Base-by-base conservation (phyloP, 345 rosid species). In the Dipteronia sinensis region DNA sequence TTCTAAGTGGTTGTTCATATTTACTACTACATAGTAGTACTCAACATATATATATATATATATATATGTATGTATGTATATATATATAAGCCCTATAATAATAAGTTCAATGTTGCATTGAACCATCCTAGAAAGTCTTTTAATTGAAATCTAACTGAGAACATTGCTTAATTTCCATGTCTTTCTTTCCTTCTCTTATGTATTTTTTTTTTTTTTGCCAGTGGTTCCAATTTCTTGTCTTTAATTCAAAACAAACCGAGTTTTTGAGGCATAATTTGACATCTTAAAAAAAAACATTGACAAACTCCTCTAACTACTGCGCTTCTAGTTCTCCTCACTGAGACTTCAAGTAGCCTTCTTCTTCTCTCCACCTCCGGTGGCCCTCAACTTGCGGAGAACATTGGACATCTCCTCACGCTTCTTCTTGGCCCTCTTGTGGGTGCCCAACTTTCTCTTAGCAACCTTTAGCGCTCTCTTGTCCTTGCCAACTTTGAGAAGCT, bases 361-460 rank as follows among this genome's bases (percentile, higher is more conserved):
- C 83, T 88, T 90, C 82, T 90, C 94, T 1, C 83, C 76, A 67
- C 84, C 90, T 55, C 87, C 92, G 27, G 80, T 67, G 66, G 92
- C 85, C 85, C 93, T 90, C 88, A 84, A 83, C 91, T 92, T 94
- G 78, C 96, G 93, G 78, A 92, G 94, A 68, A 83, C 94, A 58
- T 62, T 75, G 25, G 97, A 87, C 98, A 94, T 91, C 88, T 94
- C 98, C 81, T 92, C 98, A 42, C 98, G 82, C 96, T 94, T 94
- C 86, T 83, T 85, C 90, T 94, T 94, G 22, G 97, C 98, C 79
- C 95, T 90, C 85, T 94, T 94, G 94, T 94, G 97, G 6, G 98
- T 92, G 34, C 98, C 98, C 67, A 94, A 62, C 92, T 94, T 94
- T 77, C 95, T 83, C 82, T 92, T 94, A 11, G 98, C 97, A 23